Percentiles rank a stretch among this genome's conserved stretches.
phyloP scores from a whole-genome alignment of 2,329 filamentous ascomycete genomes.

The Mycogone perniciosa region DNA sequence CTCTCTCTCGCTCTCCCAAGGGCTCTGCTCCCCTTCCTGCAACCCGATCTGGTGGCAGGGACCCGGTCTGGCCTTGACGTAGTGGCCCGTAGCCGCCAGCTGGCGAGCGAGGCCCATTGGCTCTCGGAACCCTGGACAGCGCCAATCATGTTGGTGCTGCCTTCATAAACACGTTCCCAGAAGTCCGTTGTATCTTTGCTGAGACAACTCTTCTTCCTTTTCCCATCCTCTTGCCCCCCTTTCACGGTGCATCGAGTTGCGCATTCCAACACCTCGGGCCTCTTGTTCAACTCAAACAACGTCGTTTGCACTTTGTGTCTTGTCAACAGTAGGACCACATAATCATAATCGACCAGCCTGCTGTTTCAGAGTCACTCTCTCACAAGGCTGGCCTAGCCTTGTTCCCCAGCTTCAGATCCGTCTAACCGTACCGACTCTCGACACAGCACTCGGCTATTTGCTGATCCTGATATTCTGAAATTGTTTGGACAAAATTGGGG shows the following conservation, averaged over 20 bases:
- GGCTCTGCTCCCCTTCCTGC: constrained; percentile 6
- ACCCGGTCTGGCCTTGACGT: constrained; percentile 21
- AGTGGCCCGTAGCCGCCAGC: constrained; percentile 26
- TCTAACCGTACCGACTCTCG: no score
- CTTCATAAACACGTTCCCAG: constrained; percentile 24
- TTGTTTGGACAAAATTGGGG: no score
- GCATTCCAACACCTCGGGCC: not conserved
- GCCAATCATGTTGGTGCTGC: constrained; percentile 29
- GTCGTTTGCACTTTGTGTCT: not conserved
- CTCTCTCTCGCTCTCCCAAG: constrained; percentile 10
- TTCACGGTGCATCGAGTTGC: constrained; percentile 1
- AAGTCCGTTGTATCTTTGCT: constrained; percentile 20
- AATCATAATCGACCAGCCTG: no score
- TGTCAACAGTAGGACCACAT: constrained; percentile 5
- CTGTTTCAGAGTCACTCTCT: no score
- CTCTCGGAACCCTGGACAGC: constrained; percentile 23
- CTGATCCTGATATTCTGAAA: no score
- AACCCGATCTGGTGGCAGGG: constrained; percentile 16
- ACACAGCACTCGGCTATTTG: no score
- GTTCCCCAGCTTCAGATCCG: no score
- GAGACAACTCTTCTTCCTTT: constrained; percentile 21
- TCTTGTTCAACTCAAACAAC: not conserved
- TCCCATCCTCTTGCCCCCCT: constrained; percentile 8
- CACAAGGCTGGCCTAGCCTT: no score
- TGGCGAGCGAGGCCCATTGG: constrained; percentile 28